Base-by-base conservation (phyloP, 768 basidiomycete genomes). In the Exidia glandulosa region DNA sequence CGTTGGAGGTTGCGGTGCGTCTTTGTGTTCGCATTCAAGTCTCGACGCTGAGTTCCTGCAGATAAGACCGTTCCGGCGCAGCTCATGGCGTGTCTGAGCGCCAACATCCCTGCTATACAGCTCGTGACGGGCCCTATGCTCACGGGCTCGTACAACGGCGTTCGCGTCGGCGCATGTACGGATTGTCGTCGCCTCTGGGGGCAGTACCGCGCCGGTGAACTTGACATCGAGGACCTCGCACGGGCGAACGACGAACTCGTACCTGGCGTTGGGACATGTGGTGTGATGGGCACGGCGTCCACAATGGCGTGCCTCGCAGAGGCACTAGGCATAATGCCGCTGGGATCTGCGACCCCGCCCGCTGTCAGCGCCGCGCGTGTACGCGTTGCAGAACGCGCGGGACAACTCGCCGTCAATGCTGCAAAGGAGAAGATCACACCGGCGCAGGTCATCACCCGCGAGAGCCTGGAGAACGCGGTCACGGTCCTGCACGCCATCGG, bases 61-160 rank as follows among this genome's bases (percentile, higher is more conserved):
- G 67, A 68, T 34, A 65, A 69, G 62, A 68, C 68, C 25, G 68
- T 69, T n/a, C 68, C 68, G 14, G 68, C 68, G 3, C 64, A 66
- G 48, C 64, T 69, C 19, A 69, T 69, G 68, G 68, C 66, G 2
- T 63, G 62, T 27, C 62, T 68, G 10, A 64, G 65, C 13, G 68
- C 68, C 2, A 63, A 67, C 48, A 58, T 63, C 10, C 68, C 68
- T 1, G 61, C 62, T 14, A 65, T 67, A 12, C 66, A 67, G 61
- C 65, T 68, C 13, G 67, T 68, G 14, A 62, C 61, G 7, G 66
- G 67, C 1, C 67, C 66, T 9, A 67, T 67, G 66, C 64, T 66
- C 50, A 66, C 67, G 12, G 66, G 66, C 3, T 65, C 63, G 7
- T 64, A 66, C 33, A 47, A 57, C 29, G 68, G 68, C 6, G 30